phyloP scores from a whole-genome alignment of 495 filamentous ascomycete genomes.

The Aspergillus carlsbadensis region DNA sequence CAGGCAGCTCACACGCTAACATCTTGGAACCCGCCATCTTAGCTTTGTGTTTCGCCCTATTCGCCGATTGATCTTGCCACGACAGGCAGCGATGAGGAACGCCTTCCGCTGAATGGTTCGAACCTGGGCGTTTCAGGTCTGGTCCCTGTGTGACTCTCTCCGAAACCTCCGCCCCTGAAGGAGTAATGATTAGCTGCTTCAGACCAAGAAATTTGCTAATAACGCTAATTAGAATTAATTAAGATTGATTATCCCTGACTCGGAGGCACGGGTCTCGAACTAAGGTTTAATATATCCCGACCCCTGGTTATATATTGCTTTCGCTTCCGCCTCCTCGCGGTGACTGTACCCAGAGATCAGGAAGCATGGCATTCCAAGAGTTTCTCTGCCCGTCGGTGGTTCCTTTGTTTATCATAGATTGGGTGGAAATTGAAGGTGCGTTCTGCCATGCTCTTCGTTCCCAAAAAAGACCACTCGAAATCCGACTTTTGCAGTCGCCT shows the following conservation, averaged over 20 bases:
- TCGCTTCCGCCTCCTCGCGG: neutral
- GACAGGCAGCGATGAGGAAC: neutral
- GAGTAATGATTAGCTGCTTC: neutral
- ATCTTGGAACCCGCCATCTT: neutral
- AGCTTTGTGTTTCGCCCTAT: neutral
- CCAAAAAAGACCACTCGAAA: too few relatives aligned
- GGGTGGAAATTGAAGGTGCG: neutral
- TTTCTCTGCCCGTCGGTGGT: neutral
- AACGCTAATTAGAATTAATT: slow-evolving; percentile 1
- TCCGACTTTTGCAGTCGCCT: neutral
- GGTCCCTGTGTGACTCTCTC: slow-evolving; percentile 1
- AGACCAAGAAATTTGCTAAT: too few relatives aligned
- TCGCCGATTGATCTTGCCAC: neutral
- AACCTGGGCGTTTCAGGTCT: neutral
- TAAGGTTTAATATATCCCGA: neutral
- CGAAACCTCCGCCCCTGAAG: neutral
- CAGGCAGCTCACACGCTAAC: slow-evolving; percentile 3
- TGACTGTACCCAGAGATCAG: neutral
- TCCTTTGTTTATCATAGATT: neutral
- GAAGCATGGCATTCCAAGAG: neutral
- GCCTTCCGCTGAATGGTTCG: neutral
- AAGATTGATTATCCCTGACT: slow-evolving; percentile 6
- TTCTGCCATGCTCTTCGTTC: neutral
- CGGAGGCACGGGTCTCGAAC: neutral
- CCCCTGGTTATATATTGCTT: slow-evolving; percentile 7